Percentiles rank a stretch among this genome's conserved stretches.
Evolutionary conservation across 2,329 filamentous ascomycete species (phyloP).

Genomic region (Xylariaceae sp.): DNA sequence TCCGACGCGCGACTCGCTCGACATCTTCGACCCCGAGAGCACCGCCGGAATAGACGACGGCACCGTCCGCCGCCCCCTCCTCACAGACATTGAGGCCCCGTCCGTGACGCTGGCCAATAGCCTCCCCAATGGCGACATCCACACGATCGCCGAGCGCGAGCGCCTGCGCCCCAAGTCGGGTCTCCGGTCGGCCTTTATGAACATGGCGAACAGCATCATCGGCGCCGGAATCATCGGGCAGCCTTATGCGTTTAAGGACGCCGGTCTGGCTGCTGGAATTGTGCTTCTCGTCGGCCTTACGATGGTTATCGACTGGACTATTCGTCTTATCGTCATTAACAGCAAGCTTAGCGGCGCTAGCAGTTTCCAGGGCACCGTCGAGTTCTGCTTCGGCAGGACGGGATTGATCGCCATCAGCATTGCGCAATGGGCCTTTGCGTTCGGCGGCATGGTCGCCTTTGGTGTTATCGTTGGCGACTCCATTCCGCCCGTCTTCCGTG

Average conservation of each 20-base stretch:
- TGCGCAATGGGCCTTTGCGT: slow-evolving; percentile 97
- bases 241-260: slow-evolving; percentile 92
- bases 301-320: slow-evolving; percentile 91
- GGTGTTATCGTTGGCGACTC: slow-evolving; percentile 96
- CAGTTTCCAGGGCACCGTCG: slow-evolving; percentile 92
- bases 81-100: slow-evolving; percentile 69
- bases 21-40: slow-evolving; percentile 34
- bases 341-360: slow-evolving; percentile 91
- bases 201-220: slow-evolving; percentile 99
- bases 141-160: slow-evolving; percentile 49
- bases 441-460: slow-evolving; percentile 97
- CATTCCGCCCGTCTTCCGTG: slow-evolving; percentile 82
- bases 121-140: slow-evolving; percentile 40
- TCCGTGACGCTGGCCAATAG: slow-evolving; percentile 61
- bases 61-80: slow-evolving; percentile 54
- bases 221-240: slow-evolving; percentile 73
- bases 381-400: slow-evolving; percentile 85
- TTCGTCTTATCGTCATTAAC: slow-evolving; percentile 93
- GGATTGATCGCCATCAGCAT: slow-evolving; percentile 83
- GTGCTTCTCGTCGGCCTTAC: slow-evolving; percentile 75
- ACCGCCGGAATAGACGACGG: slow-evolving; percentile 22
- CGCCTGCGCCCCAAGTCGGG: slow-evolving; percentile 72
- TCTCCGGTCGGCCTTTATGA: slow-evolving; percentile 90
- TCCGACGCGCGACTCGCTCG: slow-evolving; percentile 27
- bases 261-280: slow-evolving; percentile 76